Evolutionary conservation across 164 flowering plant species (phyloP).

Genomic region (Euptelea pleiosperma): DNA sequence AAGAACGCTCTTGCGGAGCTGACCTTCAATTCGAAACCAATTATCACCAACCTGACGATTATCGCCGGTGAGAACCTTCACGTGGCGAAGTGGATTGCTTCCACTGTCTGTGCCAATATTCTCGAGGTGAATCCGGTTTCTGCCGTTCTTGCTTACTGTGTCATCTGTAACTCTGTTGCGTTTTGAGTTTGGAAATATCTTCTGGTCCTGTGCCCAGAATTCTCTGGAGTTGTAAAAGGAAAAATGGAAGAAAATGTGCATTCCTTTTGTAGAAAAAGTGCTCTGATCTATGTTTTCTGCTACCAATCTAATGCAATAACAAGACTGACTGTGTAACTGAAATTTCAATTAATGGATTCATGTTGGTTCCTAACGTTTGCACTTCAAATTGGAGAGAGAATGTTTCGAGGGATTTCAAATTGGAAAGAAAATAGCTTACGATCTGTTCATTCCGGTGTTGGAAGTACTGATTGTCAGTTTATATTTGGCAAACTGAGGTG

Average conservation of each 20-base stretch:
- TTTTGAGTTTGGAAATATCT: not conserved
- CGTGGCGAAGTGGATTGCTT: conserved; percentile 81
- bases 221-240: conserved; percentile 2
- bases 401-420: no score
- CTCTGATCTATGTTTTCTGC: conserved; percentile 1
- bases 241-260: not conserved
- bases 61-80: conserved; percentile 88
- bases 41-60: conserved; percentile 90
- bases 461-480: no score
- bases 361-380: conserved; percentile 1
- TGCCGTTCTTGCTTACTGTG: conserved; percentile 15
- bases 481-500: no score
- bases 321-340: no score
- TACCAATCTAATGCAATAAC: no score
- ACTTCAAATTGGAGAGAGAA: not conserved
- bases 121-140: conserved; percentile 74
- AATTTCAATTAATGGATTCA: no score
- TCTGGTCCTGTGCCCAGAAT: not conserved
- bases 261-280: not conserved
- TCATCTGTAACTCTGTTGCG: conserved; percentile 15
- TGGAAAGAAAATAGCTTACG: no score
- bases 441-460: no score
- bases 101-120: conserved; percentile 64
- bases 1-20: conserved; percentile 80
- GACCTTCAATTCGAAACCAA: conserved; percentile 93